Evolutionary conservation across 2,329 filamentous ascomycete species (phyloP).

Genomic region (Polytolypa hystricis): DNA sequence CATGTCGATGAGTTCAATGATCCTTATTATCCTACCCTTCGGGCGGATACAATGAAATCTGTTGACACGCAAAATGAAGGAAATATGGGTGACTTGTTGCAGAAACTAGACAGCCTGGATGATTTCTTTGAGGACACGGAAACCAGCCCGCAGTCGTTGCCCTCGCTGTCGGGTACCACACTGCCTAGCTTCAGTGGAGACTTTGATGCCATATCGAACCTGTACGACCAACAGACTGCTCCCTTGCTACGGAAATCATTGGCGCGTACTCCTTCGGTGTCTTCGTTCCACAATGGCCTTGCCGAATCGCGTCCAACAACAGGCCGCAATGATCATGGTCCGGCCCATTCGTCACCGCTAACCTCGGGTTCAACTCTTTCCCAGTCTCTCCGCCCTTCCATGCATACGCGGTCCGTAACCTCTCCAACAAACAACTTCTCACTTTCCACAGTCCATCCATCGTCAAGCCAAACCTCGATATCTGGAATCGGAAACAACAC

Average conservation of each 20-base stretch:
- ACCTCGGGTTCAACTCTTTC: conserved; percentile 28
- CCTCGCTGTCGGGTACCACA: conserved; percentile 25
- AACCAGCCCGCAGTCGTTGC: conserved; percentile 46
- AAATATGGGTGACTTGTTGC: conserved; percentile 71
- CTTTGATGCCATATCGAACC: conserved; percentile 61
- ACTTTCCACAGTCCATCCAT: conserved; percentile 15
- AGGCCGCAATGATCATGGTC: conserved; percentile 40
- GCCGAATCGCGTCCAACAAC: conserved; percentile 57
- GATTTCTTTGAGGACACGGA: conserved; percentile 68
- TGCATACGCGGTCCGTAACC: conserved; percentile 76
- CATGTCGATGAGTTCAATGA: conserved; percentile 77
- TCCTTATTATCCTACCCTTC: conserved; percentile 61
- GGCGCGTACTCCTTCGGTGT: conserved; percentile 56
- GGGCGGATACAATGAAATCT: conserved; percentile 86
- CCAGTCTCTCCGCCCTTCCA: conserved; percentile 46
- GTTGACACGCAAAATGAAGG: conserved; percentile 54
- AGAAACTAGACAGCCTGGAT: conserved; percentile 66
- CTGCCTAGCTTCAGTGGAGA: conserved; percentile 46
- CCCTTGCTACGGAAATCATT: conserved; percentile 80
- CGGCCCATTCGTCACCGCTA: conserved; percentile 45
- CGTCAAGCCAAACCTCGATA: conserved; percentile 30
- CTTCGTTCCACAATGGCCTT: conserved; percentile 80
- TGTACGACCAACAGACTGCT: conserved; percentile 88
- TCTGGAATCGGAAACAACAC: conserved; percentile 45
- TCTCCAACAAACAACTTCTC: conserved; percentile 53